A percentile compares a stretch with the other conserved stretches of the same genome.
Conservation (phyloP, 2,329 filamentous ascomycete species). For the Penicillium janthinellum region DNA sequence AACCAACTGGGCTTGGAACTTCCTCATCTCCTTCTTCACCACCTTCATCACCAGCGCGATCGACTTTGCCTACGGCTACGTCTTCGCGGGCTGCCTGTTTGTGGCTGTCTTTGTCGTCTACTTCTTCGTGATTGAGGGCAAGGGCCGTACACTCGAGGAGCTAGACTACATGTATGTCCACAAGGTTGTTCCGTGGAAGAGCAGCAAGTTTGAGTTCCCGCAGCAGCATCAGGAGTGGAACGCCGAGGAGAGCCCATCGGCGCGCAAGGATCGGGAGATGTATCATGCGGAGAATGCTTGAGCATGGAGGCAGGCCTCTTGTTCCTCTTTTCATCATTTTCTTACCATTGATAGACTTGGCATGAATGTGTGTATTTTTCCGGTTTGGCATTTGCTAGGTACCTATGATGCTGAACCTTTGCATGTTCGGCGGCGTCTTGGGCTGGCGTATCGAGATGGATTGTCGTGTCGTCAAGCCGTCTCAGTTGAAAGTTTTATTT, state of each 20-base stretch:
- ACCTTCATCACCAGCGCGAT: conserved; percentile 73
- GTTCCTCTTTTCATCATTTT: background rate
- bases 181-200: conserved; percentile 61
- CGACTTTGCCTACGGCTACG: conserved; percentile 72
- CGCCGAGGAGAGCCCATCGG: conserved; percentile 20
- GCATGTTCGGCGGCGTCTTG: conserved; percentile 7
- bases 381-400: background rate
- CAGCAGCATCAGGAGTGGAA: conserved; percentile 23
- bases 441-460: conserved; percentile 12
- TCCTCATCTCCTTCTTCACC: conserved; percentile 74
- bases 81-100: conserved; percentile 73
- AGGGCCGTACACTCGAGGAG: conserved; percentile 70
- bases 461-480: conserved; percentile 2
- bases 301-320: background rate
- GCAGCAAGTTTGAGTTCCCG: conserved; percentile 49
- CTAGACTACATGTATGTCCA: conserved; percentile 74
- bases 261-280: conserved; percentile 26
- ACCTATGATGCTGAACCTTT: conserved; percentile 10
- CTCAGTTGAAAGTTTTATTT: conserved; percentile 1
- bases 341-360: conserved; percentile 31
- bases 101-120: conserved; percentile 64
- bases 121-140: conserved; percentile 75
- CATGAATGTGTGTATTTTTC: background rate
- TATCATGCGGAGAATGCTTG: conserved; percentile 35
- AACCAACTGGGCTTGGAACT: conserved; percentile 76